phyloP scores from a whole-genome alignment of 345 rosid genomes.

The Citropsis articulata region DNA sequence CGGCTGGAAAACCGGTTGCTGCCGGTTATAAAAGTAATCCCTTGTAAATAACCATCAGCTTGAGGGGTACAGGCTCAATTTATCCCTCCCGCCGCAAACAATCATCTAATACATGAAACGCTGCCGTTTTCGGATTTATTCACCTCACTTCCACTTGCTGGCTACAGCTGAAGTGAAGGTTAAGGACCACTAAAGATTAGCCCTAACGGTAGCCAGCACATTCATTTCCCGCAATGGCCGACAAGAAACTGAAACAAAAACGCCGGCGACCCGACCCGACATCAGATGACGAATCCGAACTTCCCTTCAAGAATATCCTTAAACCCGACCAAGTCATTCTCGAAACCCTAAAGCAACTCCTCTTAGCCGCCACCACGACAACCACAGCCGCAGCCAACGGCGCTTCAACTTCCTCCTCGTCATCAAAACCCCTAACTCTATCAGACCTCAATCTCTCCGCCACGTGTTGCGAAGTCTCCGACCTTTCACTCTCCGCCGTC shows the following conservation, averaged over 20 bases:
- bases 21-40: too few relatives aligned
- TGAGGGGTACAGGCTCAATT: not conserved
- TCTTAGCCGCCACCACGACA: constrained; percentile 23
- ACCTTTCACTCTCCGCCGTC: constrained; percentile 79
- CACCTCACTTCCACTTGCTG: accelerated
- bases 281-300: constrained; percentile 36
- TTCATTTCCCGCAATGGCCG: constrained; percentile 35
- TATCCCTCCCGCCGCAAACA: not conserved
- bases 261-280: constrained; percentile 62
- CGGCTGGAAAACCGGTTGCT: too few relatives aligned
- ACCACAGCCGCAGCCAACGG: constrained; percentile 29
- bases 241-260: constrained; percentile 47
- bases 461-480: constrained; percentile 82
- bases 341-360: constrained; percentile 37
- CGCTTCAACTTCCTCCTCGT: constrained; percentile 37
- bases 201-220: not conserved
- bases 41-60: not conserved
- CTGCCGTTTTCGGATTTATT: not conserved
- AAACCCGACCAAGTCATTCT: constrained; percentile 62
- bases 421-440: constrained; percentile 65
- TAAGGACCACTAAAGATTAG: not conserved
- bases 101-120: not conserved
- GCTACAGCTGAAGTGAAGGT: not conserved
- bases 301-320: constrained; percentile 68
- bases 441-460: constrained; percentile 76